Base-by-base conservation (phyloP, 768 basidiomycete genomes). In the Leccinellum rugosiceps region DNA sequence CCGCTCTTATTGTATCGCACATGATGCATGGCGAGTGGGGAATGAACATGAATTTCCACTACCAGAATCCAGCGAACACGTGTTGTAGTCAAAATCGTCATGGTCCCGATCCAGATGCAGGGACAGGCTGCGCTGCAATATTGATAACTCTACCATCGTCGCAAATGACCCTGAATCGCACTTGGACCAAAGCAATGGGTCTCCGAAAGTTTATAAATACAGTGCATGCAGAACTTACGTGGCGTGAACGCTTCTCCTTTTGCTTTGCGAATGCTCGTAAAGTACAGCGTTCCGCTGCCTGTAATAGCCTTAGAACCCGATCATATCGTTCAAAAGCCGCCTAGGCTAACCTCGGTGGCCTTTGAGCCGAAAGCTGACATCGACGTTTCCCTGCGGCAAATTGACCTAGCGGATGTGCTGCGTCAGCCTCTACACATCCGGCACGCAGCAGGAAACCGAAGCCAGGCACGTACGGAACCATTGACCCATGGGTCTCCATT, bases 201-300 rank as follows among this genome's bases (percentile, higher is more conserved):
- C 6, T 45, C 5, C 3, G 35, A 19, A 32, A 14, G 15, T 28
- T 19, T 3, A 9, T 3, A 23, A 43, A 15, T 13, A 26, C 55
- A 48, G 44, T 14, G 5, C 17, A 28, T 14, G 7, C 19, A 35
- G 5, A 23, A 55, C 50, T 59, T 69, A 92, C 88, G 66, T 4
- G 86, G 84, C 32, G 80, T 83, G 68, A 88, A 92, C 1, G 80
- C 81, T 41, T 80, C 74, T 9, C 88, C 89, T 65, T 90, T 92
- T 15, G 79, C 83, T 73, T 83, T 86, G 44, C 90, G 80, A 55
- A 92, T 86, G 68, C 88, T 91, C 3, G 90, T 92, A 68, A 92
- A 92, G 66, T 92, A 92, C 2, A 92, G 69, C 17, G 88, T 92
- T 6, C 90, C 90, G 19, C 83, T 77, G 21, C 82, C 89, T 90